Conservation (phyloP, 257 asterid genomes). For the Solanum virginianum region DNA sequence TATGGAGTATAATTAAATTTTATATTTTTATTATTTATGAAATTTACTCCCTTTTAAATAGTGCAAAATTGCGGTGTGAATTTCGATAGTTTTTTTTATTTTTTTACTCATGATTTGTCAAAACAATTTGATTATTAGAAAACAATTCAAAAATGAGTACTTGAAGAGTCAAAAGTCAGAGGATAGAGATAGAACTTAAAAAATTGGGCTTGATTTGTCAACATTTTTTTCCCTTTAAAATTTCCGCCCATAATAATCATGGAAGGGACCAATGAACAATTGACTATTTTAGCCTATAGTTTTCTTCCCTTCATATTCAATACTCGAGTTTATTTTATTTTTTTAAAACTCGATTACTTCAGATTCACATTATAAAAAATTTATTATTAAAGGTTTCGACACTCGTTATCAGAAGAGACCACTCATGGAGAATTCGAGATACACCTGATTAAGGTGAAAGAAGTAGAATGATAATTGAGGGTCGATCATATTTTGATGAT, state of each 20-base stretch:
- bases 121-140: not conserved
- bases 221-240: not conserved
- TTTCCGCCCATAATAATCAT: not conserved
- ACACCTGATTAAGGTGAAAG: not conserved
- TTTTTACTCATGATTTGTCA: not conserved
- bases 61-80: not conserved
- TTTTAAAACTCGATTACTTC: not conserved
- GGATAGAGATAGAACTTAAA: not conserved
- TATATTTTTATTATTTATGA: too few species aligned
- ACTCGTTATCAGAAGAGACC: not conserved
- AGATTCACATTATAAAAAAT: not conserved
- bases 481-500: not conserved
- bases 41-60: not conserved
- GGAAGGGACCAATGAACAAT: not conserved
- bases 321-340: not conserved
- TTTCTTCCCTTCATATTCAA: not conserved
- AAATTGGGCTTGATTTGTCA: not conserved
- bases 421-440: not conserved
- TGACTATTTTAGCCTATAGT: not conserved
- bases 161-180: not conserved
- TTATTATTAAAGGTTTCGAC: accelerated
- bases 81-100: not conserved
- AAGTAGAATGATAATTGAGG: not conserved
- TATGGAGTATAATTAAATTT: too few species aligned
- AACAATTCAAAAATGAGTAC: not conserved